Evolutionary conservation across 2,329 filamentous ascomycete genomes (phyloP).

Genomic region (Phialocephala subalpina): DNA sequence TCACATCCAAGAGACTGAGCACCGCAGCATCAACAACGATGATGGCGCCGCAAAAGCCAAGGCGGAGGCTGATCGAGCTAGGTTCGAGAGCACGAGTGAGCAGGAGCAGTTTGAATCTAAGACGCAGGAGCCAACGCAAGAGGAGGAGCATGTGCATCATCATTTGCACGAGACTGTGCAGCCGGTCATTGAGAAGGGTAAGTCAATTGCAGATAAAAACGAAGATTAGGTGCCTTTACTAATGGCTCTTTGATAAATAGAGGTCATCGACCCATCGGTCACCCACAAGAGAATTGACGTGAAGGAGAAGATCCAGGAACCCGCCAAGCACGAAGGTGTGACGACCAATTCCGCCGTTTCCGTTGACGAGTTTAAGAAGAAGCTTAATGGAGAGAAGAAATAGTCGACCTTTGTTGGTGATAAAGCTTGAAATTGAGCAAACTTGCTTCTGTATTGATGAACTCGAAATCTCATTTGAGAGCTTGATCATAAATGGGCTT

Average conservation of each 20-base stretch:
- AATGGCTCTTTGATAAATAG: constrained; percentile 43
- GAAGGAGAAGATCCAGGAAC: constrained; percentile 74
- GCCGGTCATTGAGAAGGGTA: constrained; percentile 68
- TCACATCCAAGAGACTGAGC: constrained; percentile 62
- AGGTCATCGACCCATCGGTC: constrained; percentile 69
- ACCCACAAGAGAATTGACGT: constrained; percentile 75
- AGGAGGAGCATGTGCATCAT: constrained; percentile 69
- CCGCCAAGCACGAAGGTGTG: constrained; percentile 68
- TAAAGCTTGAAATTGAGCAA: too few relatives aligned
- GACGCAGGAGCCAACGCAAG: constrained; percentile 56
- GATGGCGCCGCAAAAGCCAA: constrained; percentile 51
- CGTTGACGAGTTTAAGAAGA: constrained; percentile 59
- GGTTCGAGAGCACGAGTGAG: constrained; percentile 57
- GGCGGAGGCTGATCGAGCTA: constrained; percentile 58
- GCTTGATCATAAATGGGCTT: too few relatives aligned
- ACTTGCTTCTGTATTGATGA: too few relatives aligned
- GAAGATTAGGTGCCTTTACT: constrained; percentile 1
- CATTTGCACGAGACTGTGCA: constrained; percentile 59
- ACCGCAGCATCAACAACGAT: constrained; percentile 67
- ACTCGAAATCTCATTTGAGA: too few relatives aligned
- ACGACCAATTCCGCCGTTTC: constrained; percentile 69
- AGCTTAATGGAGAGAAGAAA: constrained; percentile 7
- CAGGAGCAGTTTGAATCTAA: constrained; percentile 44
- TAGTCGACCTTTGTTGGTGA: neutral
- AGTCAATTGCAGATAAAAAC: neutral